phyloP scores from a whole-genome alignment of 2,329 filamentous ascomycete species.

The Xylaria hypoxylon region DNA sequence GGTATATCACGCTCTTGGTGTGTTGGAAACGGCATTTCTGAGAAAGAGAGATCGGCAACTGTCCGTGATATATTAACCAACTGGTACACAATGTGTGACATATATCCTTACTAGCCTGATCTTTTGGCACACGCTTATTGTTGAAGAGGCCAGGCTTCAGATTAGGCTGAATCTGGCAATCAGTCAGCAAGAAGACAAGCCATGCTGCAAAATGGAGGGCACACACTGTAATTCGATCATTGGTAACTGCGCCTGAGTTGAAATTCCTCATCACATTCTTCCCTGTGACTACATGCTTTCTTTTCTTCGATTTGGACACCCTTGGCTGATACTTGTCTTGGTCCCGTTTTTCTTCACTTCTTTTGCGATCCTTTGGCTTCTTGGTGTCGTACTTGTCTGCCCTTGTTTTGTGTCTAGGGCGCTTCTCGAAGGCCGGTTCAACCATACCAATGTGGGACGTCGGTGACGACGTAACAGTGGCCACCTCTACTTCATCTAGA shows the following conservation, averaged over 20 bases:
- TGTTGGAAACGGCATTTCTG: conserved; percentile 61
- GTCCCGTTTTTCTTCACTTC: conserved; percentile 43
- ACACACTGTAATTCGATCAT: conserved; percentile 65
- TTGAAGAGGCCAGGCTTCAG: conserved; percentile 59
- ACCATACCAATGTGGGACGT: conserved; percentile 28
- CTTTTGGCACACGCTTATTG: conserved; percentile 55
- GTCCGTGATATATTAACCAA: conserved; percentile 15
- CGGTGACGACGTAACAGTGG: conserved; percentile 37
- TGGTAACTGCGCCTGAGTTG: conserved; percentile 63
- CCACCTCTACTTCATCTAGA: conserved; percentile 32
- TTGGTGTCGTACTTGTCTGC: conserved; percentile 65
- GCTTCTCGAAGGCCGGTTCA: conserved; percentile 58
- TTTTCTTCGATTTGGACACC: conserved; percentile 45
- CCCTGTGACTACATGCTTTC: conserved; percentile 51
- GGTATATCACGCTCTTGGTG: conserved; percentile 40
- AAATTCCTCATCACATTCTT: conserved; percentile 68
- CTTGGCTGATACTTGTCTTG: conserved; percentile 26
- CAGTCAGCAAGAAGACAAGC: conserved; percentile 32
- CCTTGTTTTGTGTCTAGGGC: conserved; percentile 66
- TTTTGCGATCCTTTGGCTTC: conserved; percentile 43
- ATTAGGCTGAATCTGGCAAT: conserved; percentile 45
- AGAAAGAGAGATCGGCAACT: conserved; percentile 67
- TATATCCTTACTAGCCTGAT: conserved; percentile 53
- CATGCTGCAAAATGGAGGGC: neutral
- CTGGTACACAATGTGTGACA: neutral